Percentiles rank a stretch among this genome's conserved stretches.
Evolutionary conservation across 495 filamentous ascomycete genomes (phyloP).

Genomic region (Halenospora varia): DNA sequence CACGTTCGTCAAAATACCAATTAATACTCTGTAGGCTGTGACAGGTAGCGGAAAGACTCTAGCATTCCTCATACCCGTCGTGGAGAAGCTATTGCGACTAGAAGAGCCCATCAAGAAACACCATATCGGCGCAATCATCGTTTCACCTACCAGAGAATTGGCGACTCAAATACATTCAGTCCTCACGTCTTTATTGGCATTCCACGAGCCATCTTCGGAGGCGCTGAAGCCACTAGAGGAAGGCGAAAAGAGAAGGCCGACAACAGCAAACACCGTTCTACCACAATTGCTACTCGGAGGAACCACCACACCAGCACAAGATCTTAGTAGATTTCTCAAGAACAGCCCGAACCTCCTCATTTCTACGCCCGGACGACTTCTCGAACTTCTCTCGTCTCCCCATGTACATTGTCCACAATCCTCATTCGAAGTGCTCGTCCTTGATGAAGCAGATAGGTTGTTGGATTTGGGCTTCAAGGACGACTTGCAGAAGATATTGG

Average conservation of each 20-base stretch:
- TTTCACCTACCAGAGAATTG: conserved; percentile 90
- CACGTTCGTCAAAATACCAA: neutral
- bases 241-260: conserved; percentile 50
- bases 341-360: conserved; percentile 81
- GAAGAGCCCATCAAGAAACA: conserved; percentile 77
- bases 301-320: conserved; percentile 74
- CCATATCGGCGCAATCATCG: conserved; percentile 84
- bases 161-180: conserved; percentile 87
- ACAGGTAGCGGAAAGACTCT: conserved; percentile 95
- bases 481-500: conserved; percentile 79
- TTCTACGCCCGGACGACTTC: conserved; percentile 81
- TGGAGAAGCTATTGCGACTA: conserved; percentile 73
- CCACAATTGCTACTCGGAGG: conserved; percentile 91
- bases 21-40: conserved; percentile 55
- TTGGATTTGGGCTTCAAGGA: conserved; percentile 95
- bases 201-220: conserved; percentile 74
- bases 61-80: conserved; percentile 82
- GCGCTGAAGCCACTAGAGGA: conserved; percentile 45
- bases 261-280: conserved; percentile 56
- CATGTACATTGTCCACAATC: conserved; percentile 87
- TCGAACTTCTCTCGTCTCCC: conserved; percentile 84
- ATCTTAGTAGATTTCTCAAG: conserved; percentile 76
- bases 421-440: conserved; percentile 82
- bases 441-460: conserved; percentile 92
- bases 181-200: conserved; percentile 69